A percentile compares a stretch with the other conserved stretches of the same genome.
Evolutionary conservation across 2,329 filamentous ascomycete genomes (phyloP).

Genomic region (Aspergillus ustus): DNA sequence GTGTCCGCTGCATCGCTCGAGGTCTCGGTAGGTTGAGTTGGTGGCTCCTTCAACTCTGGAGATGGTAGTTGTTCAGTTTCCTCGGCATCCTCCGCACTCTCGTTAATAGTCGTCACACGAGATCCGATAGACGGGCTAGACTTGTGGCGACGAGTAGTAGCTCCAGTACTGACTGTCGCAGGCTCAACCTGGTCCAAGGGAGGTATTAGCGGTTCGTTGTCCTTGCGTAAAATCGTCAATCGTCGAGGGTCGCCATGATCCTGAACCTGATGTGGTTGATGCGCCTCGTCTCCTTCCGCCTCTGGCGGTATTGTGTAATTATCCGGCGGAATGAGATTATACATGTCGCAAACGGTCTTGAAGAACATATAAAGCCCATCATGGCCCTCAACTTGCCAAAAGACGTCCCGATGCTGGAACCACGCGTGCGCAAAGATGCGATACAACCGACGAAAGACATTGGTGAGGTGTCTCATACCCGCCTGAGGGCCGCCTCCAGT

Average conservation of each 20-base stretch:
- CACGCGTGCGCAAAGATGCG: constrained; percentile 98
- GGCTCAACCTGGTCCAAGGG: constrained; percentile 35
- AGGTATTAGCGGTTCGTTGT: constrained; percentile 28
- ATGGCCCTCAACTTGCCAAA: constrained; percentile 89
- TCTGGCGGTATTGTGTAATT: constrained; percentile 95
- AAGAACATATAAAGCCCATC: constrained; percentile 96
- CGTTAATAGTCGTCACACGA: constrained; percentile 78
- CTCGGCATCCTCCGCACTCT: constrained; percentile 74
- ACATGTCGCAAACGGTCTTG: constrained; percentile 94
- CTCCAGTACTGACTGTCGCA: constrained; percentile 60
- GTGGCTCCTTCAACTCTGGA: not conserved
- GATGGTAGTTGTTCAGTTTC: constrained; percentile 3
- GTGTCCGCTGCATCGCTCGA: not conserved
- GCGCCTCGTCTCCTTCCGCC: constrained; percentile 78
- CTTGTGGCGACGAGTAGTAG: constrained; percentile 82
- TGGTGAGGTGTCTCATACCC: constrained; percentile 74
- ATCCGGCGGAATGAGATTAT: constrained; percentile 85
- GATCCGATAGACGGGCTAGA: constrained; percentile 80
- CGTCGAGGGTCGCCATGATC: constrained; percentile 35
- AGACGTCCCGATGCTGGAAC: constrained; percentile 95
- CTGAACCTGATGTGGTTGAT: constrained; percentile 25
- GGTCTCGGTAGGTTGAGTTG: constrained; percentile 1
- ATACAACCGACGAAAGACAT: constrained; percentile 92
- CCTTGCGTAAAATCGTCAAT: constrained; percentile 44
- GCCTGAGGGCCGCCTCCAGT: constrained; percentile 47